A percentile compares a stretch with the other conserved stretches of the same genome.
Conservation (phyloP, 768 basidiomycete genomes). For the Lactifluus pinguis region DNA sequence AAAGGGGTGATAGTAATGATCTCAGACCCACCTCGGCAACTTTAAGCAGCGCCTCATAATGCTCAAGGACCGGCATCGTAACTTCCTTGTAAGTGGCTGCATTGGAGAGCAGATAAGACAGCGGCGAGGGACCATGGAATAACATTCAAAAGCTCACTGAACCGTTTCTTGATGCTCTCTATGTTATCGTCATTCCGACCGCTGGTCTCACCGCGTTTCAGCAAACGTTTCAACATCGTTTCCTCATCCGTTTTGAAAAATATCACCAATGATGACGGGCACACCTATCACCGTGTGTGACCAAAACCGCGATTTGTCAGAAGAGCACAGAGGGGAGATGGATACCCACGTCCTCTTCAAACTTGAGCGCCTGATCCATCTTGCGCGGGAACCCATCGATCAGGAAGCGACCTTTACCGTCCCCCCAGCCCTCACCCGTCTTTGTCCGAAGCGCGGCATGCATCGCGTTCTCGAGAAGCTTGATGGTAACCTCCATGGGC, state of each 20-base stretch:
- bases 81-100: constrained; percentile 80
- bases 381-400: constrained; percentile 97
- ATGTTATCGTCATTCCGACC: constrained; percentile 94
- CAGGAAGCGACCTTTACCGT: constrained; percentile 77
- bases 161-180: constrained; percentile 95
- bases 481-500: constrained; percentile 94
- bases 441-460: constrained; percentile 39
- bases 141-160: constrained; percentile 44
- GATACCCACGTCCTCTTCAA: constrained; percentile 67
- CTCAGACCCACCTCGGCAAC: constrained; percentile 60
- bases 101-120: too few species aligned
- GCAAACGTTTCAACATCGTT: constrained; percentile 76
- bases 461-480: constrained; percentile 93
- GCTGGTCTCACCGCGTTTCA: constrained; percentile 87
- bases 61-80: constrained; percentile 88
- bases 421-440: constrained; percentile 50
- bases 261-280: constrained; percentile 67
- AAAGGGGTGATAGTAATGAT: not conserved
- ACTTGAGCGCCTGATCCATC: constrained; percentile 94
- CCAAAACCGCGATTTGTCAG: not conserved
- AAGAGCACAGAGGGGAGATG: not conserved
- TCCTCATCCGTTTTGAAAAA: constrained; percentile 85
- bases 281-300: constrained; percentile 45
- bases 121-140: not conserved
- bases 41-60: constrained; percentile 59